Percentiles rank a stretch among this genome's conserved stretches.
Evolutionary conservation across 768 basidiomycete genomes (phyloP).

Genomic region (Leccinum obscurum): DNA sequence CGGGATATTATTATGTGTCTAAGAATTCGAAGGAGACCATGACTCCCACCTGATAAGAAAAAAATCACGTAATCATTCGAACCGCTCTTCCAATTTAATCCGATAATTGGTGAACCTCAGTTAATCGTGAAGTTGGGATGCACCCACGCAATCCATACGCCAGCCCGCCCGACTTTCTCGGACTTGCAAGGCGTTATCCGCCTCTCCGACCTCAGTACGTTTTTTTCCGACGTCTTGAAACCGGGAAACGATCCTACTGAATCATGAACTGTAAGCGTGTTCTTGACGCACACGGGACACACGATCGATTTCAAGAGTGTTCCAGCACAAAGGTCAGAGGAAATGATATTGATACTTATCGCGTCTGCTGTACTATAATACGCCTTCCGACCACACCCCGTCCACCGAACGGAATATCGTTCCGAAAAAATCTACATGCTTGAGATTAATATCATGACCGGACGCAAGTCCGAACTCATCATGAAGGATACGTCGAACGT

Average conservation of each 20-base stretch:
- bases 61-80: neutral
- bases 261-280: slow-evolving; percentile 24
- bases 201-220: slow-evolving; percentile 56
- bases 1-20: neutral
- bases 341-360: neutral
- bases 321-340: slow-evolving; percentile 61
- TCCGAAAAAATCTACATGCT: neutral
- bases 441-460: neutral
- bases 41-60: neutral
- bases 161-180: slow-evolving; percentile 54
- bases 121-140: neutral
- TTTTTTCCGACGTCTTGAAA: neutral
- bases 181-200: slow-evolving; percentile 57
- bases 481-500: neutral
- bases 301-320: slow-evolving; percentile 77
- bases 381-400: slow-evolving; percentile 7
- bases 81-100: neutral
- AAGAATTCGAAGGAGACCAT: neutral
- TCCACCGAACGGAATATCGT: neutral
- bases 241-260: neutral
- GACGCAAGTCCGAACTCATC: neutral
- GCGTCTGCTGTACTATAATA: neutral
- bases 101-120: neutral
- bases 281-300: slow-evolving; percentile 25
- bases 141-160: slow-evolving; percentile 35